These are phyloP conservation scores for Chaetomium cochliodes DNA, from an alignment of 495 filamentous ascomycete genomes.

Conservation along the genomic window DNA sequence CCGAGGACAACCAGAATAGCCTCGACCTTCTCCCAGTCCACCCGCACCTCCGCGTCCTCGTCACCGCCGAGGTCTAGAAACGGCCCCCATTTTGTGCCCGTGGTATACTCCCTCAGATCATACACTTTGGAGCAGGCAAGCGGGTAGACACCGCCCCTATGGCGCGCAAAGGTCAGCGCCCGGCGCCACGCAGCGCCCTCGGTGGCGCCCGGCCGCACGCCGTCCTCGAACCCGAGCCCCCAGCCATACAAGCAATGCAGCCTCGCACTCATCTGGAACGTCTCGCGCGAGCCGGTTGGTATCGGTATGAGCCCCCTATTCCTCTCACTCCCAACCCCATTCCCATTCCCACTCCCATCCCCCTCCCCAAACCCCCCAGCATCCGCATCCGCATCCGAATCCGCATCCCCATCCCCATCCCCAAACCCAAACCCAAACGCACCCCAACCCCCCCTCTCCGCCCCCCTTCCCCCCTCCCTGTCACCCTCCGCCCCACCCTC, in stretches of 20 bases:
- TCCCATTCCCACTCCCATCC: neutral
- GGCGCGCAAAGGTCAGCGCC: neutral
- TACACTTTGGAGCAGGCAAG: conserved; percentile 62
- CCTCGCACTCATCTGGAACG: conserved; percentile 60
- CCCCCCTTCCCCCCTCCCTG: neutral
- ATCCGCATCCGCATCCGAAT: neutral
- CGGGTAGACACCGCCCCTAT: conserved; percentile 37
- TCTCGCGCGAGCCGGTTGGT: neutral
- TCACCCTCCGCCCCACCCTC: too few relatives aligned
- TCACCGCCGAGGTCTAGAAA: conserved; percentile 42
- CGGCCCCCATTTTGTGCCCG: conserved; percentile 58
- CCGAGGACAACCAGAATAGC: conserved; percentile 60
- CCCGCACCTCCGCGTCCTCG: conserved; percentile 25
- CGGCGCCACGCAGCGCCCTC: neutral
- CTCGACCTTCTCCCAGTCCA: conserved; percentile 72
- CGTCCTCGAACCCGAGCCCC: conserved; percentile 27
- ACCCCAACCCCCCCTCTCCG: neutral
- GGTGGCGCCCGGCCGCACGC: conserved; percentile 18
- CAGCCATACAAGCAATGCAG: conserved; percentile 60
- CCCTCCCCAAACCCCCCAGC: neutral
- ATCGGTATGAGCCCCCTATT: too few relatives aligned
- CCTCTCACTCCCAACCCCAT: neutral
- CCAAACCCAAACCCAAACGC: neutral
- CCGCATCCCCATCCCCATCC: neutral
- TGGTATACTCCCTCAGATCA: conserved; percentile 61